Evolutionary conservation across 1,284 basidiomycete genomes (phyloP).

Genomic region (Melampsora americana): DNA sequence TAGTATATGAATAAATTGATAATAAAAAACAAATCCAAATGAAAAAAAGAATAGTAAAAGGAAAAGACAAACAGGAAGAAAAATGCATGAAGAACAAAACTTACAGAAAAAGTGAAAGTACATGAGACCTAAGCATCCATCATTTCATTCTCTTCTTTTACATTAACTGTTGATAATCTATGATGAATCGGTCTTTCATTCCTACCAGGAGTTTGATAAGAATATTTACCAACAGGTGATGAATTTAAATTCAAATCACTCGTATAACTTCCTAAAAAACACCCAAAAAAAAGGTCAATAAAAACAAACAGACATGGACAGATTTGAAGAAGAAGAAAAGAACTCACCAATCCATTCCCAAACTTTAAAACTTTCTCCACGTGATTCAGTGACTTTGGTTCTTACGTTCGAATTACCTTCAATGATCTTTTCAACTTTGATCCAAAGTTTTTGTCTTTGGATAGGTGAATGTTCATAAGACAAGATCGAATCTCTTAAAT

Average conservation of each 20-base stretch:
- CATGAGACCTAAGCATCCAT: neutral
- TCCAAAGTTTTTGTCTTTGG: constrained; percentile 73
- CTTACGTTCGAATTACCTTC: constrained; percentile 93
- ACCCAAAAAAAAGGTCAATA: constrained; percentile 76
- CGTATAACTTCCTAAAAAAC: constrained; percentile 56
- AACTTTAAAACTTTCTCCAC: constrained; percentile 64
- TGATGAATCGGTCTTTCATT: neutral
- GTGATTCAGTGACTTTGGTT: constrained; percentile 78
- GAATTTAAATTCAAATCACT: constrained; percentile 18
- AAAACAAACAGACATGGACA: constrained; percentile 73
- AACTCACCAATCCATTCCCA: constrained; percentile 59
- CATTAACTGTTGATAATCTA: neutral
- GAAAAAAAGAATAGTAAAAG: neutral
- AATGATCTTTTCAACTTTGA: constrained; percentile 76
- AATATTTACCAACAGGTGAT: neutral
- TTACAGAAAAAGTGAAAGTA: neutral
- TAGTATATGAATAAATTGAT: too few relatives aligned
- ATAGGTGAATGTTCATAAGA: constrained; percentile 73
- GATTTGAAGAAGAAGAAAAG: constrained; percentile 81
- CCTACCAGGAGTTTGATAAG: constrained; percentile 19
- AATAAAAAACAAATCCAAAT: neutral
- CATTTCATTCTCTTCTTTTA: neutral
- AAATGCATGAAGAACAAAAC: too few relatives aligned
- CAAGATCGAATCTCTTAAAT: constrained; percentile 84
- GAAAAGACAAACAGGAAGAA: neutral